Percentiles rank a stretch among this genome's conserved stretches.
These are phyloP conservation scores for Crithidia brevicula DNA, from an alignment of 208 protist species.

Conservation along the genomic window DNA sequence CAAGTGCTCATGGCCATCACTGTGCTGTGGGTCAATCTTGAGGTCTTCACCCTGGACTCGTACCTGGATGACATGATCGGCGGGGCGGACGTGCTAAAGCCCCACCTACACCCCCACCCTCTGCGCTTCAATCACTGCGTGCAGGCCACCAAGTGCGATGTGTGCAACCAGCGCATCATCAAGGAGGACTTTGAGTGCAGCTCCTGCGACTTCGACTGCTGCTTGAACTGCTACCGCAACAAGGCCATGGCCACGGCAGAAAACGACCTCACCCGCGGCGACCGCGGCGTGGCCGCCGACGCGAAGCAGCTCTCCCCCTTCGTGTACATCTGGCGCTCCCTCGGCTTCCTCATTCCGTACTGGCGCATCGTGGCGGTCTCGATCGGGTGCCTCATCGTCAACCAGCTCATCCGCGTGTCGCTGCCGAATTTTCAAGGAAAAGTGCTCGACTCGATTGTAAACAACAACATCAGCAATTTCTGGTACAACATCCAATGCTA, in stretches of 20 bases:
- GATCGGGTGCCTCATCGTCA: constrained; percentile 42
- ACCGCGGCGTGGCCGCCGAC: constrained; percentile 21
- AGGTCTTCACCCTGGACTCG: constrained; percentile 44
- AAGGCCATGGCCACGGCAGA: constrained; percentile 30
- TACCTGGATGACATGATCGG: constrained; percentile 28
- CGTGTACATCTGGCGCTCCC: constrained; percentile 41
- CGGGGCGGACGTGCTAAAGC: constrained; percentile 33
- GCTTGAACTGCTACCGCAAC: constrained; percentile 45
- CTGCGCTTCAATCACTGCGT: constrained; percentile 49
- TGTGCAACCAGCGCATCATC: constrained; percentile 55
- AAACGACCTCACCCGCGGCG: constrained; percentile 32
- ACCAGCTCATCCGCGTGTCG: constrained; percentile 39
- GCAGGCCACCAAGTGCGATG: constrained; percentile 44
- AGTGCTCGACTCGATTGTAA: constrained; percentile 58
- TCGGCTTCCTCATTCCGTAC: constrained; percentile 46
- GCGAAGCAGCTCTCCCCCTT: constrained; percentile 42
- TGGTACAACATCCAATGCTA: constrained; percentile 43
- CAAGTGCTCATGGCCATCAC: constrained; percentile 48
- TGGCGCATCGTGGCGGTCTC: constrained; percentile 42
- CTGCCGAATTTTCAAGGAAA: constrained; percentile 60
- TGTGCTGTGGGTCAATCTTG: constrained; percentile 51
- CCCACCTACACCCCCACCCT: constrained; percentile 45
- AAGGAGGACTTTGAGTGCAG: constrained; percentile 52
- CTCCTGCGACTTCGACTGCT: constrained; percentile 56
- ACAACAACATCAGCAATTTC: constrained; percentile 31